These are phyloP conservation scores for Sporothrix luriei DNA, from an alignment of 2,329 filamentous ascomycete genomes.

Conservation along the genomic window DNA sequence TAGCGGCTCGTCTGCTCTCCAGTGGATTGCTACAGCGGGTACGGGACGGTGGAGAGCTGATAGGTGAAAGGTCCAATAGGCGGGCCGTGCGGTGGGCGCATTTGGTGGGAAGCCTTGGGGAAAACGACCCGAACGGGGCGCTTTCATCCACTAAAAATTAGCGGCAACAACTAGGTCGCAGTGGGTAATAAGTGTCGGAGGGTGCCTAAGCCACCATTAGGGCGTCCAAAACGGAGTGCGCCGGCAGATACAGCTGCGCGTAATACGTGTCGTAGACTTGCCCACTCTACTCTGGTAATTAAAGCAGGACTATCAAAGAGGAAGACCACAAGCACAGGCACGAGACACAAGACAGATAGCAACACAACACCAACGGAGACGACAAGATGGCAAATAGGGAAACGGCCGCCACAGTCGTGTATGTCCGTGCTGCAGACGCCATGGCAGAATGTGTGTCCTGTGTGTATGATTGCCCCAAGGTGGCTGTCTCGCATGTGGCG, in stretches of 20 bases:
- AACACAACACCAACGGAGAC: not conserved
- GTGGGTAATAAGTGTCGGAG: not conserved
- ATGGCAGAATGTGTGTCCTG: not conserved
- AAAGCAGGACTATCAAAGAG: no score
- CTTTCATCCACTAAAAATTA: not conserved
- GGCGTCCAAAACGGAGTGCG: no score
- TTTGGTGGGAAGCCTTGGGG: slow-evolving; percentile 1
- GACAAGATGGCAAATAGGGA: no score
- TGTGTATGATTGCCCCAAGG: slow-evolving; percentile 20
- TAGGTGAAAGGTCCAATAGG: not conserved
- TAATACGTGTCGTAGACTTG: no score
- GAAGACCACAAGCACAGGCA: no score
- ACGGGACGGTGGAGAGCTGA: not conserved
- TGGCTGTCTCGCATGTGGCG: slow-evolving; percentile 22
- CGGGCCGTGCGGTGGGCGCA: not conserved
- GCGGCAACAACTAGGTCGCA: not conserved
- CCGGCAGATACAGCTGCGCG: no score
- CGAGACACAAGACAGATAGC: not conserved
- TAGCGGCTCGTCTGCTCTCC: not conserved
- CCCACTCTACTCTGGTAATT: no score
- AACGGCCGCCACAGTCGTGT: slow-evolving; percentile 11
- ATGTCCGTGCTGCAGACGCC: slow-evolving; percentile 8
- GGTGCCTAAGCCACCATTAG: not conserved
- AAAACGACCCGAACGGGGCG: not conserved
- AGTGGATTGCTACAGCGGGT: slow-evolving; percentile 15